These are phyloP conservation scores for Paramecium sonneborni DNA, from an alignment of 73 alveolate species.

Conservation along the genomic window DNA sequence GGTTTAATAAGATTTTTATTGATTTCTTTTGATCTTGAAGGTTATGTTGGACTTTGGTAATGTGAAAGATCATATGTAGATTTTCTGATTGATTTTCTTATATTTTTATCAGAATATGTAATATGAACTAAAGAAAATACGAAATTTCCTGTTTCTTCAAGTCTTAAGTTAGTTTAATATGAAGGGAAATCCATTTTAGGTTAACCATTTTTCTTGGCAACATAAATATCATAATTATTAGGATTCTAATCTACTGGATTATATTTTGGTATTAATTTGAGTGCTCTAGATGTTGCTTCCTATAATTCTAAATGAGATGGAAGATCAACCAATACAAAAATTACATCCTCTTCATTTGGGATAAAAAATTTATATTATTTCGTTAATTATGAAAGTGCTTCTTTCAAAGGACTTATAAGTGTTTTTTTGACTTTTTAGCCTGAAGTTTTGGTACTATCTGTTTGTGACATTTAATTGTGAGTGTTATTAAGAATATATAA, in stretches of 20 bases:
- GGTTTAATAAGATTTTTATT: neutral
- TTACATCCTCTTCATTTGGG: neutral
- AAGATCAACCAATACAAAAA: neutral
- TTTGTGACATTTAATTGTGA: neutral
- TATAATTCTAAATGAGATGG: neutral
- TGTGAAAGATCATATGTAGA: neutral
- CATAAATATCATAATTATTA: constrained; percentile 18
- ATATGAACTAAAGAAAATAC: neutral
- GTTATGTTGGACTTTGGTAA: neutral
- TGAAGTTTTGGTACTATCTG: constrained; percentile 29
- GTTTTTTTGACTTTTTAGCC: neutral
- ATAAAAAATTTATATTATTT: neutral
- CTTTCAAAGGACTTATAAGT: neutral
- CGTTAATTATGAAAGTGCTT: constrained; percentile 2
- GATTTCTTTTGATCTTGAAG: neutral
- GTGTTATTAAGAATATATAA: neutral
- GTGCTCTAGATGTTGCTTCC: neutral
- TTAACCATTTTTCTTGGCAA: constrained; percentile 21
- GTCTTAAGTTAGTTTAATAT: neutral
- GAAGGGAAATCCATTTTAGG: constrained; percentile 45
- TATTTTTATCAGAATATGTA: neutral
- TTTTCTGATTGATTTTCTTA: neutral
- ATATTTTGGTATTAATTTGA: neutral
- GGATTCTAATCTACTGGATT: constrained; percentile 37
- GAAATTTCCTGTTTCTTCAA: neutral